A percentile compares a stretch with the other conserved stretches of the same genome.
Evolutionary conservation across 139 green algal genomes (phyloP).

Genomic region (Nannochloris sp.): DNA sequence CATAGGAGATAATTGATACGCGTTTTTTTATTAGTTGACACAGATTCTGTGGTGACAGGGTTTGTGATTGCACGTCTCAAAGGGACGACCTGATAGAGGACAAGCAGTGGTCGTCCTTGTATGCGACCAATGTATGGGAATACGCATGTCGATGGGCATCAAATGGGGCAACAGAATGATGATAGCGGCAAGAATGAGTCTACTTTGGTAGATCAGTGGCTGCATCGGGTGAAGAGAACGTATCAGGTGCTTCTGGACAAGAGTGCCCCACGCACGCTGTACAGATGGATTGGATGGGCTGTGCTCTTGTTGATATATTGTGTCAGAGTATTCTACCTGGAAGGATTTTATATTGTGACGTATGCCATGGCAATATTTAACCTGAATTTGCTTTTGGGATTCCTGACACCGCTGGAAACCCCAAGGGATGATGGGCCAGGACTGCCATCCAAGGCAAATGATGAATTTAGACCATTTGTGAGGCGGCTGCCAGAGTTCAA

Average conservation of each 20-base stretch:
- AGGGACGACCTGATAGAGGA: no score
- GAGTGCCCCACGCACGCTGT: slow-evolving; percentile 51
- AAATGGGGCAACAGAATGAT: no score
- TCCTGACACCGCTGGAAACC: slow-evolving; percentile 85
- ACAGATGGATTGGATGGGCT: slow-evolving; percentile 59
- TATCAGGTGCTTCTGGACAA: slow-evolving; percentile 74
- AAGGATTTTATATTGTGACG: slow-evolving; percentile 94
- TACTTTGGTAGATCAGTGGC: slow-evolving; percentile 26
- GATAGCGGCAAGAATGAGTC: no score
- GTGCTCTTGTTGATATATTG: slow-evolving; percentile 62
- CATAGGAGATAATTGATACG: no score
- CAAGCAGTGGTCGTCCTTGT: no score
- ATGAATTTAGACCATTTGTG: slow-evolving; percentile 98
- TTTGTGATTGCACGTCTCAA: no score
- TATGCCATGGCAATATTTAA: slow-evolving; percentile 97
- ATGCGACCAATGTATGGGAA: no score
- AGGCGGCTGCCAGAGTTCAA: slow-evolving; percentile 97
- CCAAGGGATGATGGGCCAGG: slow-evolving; percentile 74
- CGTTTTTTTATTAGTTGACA: no score
- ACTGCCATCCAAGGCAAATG: slow-evolving; percentile 79
- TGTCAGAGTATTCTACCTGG: slow-evolving; percentile 65
- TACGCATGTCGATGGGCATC: no score
- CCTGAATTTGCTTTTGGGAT: slow-evolving; percentile 96
- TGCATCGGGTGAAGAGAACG: background rate
- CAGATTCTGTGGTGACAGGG: no score